Conservation (phyloP, 2,329 filamentous ascomycete species). For the Pseudovirgaria hyperparasitica region DNA sequence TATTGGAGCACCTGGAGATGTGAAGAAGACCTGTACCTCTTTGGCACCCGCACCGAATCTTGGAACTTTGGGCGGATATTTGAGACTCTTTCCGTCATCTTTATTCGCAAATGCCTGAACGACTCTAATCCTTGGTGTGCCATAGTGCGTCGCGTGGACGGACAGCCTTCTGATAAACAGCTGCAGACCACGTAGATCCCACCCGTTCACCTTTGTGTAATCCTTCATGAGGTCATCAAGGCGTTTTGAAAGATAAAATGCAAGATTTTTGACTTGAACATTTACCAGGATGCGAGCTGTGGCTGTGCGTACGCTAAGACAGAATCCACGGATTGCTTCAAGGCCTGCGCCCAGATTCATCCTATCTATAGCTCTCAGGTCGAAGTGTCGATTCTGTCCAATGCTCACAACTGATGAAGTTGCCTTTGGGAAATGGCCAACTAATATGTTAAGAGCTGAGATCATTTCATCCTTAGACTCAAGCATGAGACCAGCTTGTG, state of each 20-base stretch:
- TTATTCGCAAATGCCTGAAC: slow-evolving; percentile 24
- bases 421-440: slow-evolving; percentile 35
- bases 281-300: slow-evolving; percentile 46
- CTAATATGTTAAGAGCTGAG: slow-evolving; percentile 45
- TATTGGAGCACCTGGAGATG: slow-evolving; percentile 4
- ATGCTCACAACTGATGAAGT: slow-evolving; percentile 28
- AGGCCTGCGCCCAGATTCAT: slow-evolving; percentile 42
- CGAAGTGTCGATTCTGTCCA: slow-evolving; percentile 33
- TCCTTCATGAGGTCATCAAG: slow-evolving; percentile 17
- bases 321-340: slow-evolving; percentile 46
- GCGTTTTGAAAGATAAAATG: slow-evolving; percentile 38
- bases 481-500: slow-evolving; percentile 23
- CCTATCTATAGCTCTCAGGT: slow-evolving; percentile 4
- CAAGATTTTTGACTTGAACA: slow-evolving; percentile 45
- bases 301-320: slow-evolving; percentile 44
- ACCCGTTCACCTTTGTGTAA: slow-evolving; percentile 5
- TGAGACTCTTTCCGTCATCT: slow-evolving; percentile 19
- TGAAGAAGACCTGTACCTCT: slow-evolving; percentile 13
- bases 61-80: slow-evolving; percentile 8
- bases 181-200: slow-evolving; percentile 12
- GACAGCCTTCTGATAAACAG: slow-evolving; percentile 24
- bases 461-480: slow-evolving; percentile 34
- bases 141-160: slow-evolving; percentile 23
- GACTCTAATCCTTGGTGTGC: slow-evolving; percentile 21
- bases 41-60: slow-evolving; percentile 10